Base-by-base conservation (phyloP, 2,329 filamentous ascomycete species). In the Penicillium palitans region DNA sequence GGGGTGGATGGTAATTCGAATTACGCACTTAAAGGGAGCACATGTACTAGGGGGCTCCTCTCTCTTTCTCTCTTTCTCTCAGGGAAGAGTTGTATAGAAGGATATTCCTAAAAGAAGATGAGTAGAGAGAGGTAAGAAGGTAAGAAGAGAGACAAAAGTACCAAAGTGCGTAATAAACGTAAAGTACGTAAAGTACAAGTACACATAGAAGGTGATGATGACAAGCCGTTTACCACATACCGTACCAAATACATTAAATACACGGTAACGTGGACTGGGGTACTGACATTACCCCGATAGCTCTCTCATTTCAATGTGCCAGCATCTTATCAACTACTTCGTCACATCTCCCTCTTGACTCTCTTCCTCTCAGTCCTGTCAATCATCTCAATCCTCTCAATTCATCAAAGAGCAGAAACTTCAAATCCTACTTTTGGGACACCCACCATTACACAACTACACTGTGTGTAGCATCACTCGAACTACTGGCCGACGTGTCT, bases 401-500 rank as follows among this genome's bases (percentile, higher is more conserved):
- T n/a, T 19, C 15, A 13, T 25, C n/a, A 8, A 17, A 21, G 8
- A 21, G 24, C 8, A 6, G 12, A 27, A n/a, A n/a, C 19, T 1
- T 19, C 7, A 33, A 45, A 24, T 29, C 24, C 24, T 35, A 15
- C 31, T 49, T 37, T 15, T 10, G 29, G 5, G 25, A 39, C 6
- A 31, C 17, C 42, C 17, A 2, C 24, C 15, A 48, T 48, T 39
- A 24, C 35, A 48, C 24, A 31, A 33, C 47, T 46, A 37, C 25
- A 24, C 2, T 19, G 42, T 37, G 57, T 48, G 57, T 48, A 37
- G 35, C 19, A 7, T 56, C 53, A 19, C 27, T 40, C 25, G n/a
- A 51, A 48, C 40, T 52, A 41, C 49, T 25, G 33, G 44, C 29
- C 51, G 51, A 59, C 45, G 52, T 57, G 57, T 57, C 57, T 44